Evolutionary conservation across 768 basidiomycete genomes (phyloP), one percentile per base, ranked within the genome.

Genomic region (Psilocybe cubensis): DNA sequence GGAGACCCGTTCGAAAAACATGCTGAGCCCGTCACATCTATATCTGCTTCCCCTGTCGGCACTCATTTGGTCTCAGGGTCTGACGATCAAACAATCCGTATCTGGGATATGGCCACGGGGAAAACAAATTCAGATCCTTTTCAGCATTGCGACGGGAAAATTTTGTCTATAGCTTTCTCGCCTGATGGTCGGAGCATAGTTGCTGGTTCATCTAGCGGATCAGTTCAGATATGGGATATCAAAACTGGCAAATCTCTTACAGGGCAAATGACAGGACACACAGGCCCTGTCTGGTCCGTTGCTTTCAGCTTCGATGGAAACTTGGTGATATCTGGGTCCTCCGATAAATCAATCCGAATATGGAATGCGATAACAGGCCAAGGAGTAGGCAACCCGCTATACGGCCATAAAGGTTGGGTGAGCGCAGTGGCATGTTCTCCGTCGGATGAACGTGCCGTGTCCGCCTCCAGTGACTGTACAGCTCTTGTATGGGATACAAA

Each of bases 71-170:
- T 49, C 25, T 60, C 54, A 4, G 59, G 54, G 2, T 56, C 54
- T 8, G 2, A 14, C 14, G 54, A 60, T 45, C 6, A 42, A 0
- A 60, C 50, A n/a, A 6, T 60, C 9, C 33, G 54, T 1, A 47
- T 60, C 21, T 54, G 64, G 59, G 61, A 58, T 46, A 52, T 28
- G 12, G 33, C 31, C 8, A 50, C 47, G 0, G 41, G 46, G 1
- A 49, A 44, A 24, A 14, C 29, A 17, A 18, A 46, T 11, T 20
- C 5, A 8, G n/a, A 38, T 21, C 35, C 56, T 12, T 43, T 57
- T 5, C 38, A 18, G 9, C 23, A 10, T 27, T 24, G 28, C 28
- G 12, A 4, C 43, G 6, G 23, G 17, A 14, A 10, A 18, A 31
- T 43, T 5, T 14, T 12, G 23, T 57, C 23, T 23, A 41, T 57